Conservation (phyloP, 371 early-diverging fungal genomes). For the Coemansia sp. region DNA sequence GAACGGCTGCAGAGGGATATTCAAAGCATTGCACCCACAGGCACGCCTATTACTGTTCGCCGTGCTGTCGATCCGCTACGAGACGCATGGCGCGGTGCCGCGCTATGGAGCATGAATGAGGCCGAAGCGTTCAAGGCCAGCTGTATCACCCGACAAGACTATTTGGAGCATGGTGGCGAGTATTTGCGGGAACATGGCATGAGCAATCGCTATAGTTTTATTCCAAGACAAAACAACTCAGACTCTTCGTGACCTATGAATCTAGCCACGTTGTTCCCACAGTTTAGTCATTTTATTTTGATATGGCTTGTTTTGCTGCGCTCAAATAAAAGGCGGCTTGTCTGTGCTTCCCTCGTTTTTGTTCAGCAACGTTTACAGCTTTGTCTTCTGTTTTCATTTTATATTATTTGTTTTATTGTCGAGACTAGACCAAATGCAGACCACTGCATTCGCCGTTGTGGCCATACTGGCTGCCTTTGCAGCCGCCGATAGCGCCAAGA, state of each 20-base stretch:
- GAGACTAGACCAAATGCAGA: background rate
- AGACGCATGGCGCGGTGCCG: conserved; percentile 88
- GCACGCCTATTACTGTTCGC: conserved; percentile 59
- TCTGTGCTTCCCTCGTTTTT: background rate
- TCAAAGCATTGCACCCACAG: conserved; percentile 62
- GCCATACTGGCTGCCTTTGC: conserved; percentile 11
- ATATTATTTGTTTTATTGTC: background rate
- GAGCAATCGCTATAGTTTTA: conserved; percentile 57
- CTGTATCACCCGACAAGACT: conserved; percentile 66
- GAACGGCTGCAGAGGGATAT: conserved; percentile 64
- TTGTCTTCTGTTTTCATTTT: background rate
- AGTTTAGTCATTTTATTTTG: background rate
- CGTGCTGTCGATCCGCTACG: conserved; percentile 68
- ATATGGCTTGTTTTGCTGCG: background rate
- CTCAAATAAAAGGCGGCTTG: background rate
- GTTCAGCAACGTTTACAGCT: background rate
- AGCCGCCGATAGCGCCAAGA: conserved; percentile 5
- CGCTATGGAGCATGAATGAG: conserved; percentile 57
- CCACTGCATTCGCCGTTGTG: background rate
- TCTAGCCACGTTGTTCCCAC: background rate
- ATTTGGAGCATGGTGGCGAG: conserved; percentile 79
- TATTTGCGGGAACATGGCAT: conserved; percentile 80
- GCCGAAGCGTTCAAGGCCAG: conserved; percentile 47
- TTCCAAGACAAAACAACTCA: conserved; percentile 4
- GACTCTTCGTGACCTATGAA: background rate